Percentiles rank a stretch among this genome's conserved stretches.
These are phyloP conservation scores for Corymbia maculata DNA, from an alignment of 345 rosid genomes.

Conservation along the genomic window DNA sequence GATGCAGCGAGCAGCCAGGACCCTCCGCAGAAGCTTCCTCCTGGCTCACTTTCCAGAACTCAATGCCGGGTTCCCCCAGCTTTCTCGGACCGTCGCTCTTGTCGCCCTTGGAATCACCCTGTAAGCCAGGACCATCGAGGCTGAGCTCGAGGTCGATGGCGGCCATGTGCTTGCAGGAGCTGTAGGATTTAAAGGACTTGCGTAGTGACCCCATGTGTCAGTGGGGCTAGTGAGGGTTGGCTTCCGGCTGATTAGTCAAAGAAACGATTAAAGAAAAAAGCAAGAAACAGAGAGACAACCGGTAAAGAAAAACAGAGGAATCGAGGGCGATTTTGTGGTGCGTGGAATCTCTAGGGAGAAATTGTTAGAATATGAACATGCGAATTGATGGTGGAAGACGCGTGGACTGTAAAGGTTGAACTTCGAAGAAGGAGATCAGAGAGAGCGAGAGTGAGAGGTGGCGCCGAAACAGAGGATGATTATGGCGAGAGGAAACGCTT, in stretches of 20 bases:
- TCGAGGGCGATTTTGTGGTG: not conserved
- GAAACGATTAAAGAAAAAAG: not conserved
- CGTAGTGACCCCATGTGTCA: not conserved
- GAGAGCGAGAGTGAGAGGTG: not conserved
- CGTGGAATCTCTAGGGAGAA: not conserved
- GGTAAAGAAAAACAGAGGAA: not conserved
- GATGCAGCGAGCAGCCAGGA: constrained; percentile 16
- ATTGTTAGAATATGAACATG: not conserved
- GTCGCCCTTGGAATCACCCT: too few species aligned
- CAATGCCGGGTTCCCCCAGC: not conserved
- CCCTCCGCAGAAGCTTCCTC: not conserved
- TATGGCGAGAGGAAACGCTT: not conserved
- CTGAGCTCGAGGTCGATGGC: not conserved
- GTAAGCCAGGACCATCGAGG: not conserved
- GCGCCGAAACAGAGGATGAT: too few species aligned
- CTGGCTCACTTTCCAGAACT: not conserved
- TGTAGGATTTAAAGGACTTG: not conserved
- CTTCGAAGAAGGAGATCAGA: not conserved
- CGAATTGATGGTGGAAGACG: not conserved
- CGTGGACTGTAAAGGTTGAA: not conserved
- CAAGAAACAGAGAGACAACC: not conserved
- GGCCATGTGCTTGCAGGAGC: not conserved
- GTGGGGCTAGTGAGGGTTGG: not conserved
- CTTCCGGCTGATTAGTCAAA: not conserved
- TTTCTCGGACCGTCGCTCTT: not conserved